Base-by-base conservation (phyloP, 768 basidiomycete species). In the Termitomyces sp. region DNA sequence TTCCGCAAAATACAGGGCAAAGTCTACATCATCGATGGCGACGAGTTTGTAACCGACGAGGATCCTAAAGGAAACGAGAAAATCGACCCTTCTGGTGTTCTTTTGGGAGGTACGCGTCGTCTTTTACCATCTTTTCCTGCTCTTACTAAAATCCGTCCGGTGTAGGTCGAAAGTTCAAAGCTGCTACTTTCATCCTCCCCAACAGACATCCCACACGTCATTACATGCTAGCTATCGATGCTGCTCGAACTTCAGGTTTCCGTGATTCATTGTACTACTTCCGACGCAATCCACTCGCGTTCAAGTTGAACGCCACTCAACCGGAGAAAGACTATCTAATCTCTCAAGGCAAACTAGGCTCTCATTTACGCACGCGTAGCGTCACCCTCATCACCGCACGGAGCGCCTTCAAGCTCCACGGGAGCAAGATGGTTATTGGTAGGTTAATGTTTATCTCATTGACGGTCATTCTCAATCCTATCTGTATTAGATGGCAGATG, bases 221-320 rank as follows among this genome's bases (percentile, higher is more conserved):
- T 60, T 99, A 97, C 75, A 91, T 97, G 84, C 89, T 98, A 44
- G 95, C 96, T 22, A 98, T 99, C 59, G 97, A 99, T 68, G 96
- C 95, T 3, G 97, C 97, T 0, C 86, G 96, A 30, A 92, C 93
- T 9, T 95, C 93, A 20, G 97, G 97, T 4, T 98, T 94, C 74
- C 85, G 94, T 50, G 97, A 98, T 72, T 98, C 97, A 9, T 77
- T 98, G n/a, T 97, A 98, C 73, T 98, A 98, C 73, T 95, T 98
- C 74, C 89, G 97, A 3, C 84, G 94, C 6, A 97, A 96, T 63
- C 85, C 86, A 0, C 85, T 93, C 31, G 89, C 96, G 16, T 80
- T 95, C 77, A 98, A 98, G 72, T 81, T 97, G 60, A 89, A 88
- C 62, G 93, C 93, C 34, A 91, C 88, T 0, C 89, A 93, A 58